Percentiles rank a stretch among this genome's conserved stretches.
These are phyloP conservation scores for Zea luxurians DNA, from an alignment of 176 grass and related monocot species.

Conservation along the genomic window DNA sequence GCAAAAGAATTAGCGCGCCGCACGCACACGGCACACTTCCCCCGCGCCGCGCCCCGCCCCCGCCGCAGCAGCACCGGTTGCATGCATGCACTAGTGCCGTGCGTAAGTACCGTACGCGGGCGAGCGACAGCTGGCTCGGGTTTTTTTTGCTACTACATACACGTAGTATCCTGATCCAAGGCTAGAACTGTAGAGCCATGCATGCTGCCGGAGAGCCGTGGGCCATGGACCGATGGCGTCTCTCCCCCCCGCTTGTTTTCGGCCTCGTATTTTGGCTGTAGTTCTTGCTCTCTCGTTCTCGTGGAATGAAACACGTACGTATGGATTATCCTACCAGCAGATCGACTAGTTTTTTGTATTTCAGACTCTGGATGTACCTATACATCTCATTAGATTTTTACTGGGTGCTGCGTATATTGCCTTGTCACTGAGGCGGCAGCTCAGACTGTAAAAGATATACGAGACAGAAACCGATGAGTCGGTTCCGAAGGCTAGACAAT, in stretches of 20 bases:
- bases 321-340: neutral
- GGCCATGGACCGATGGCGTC: neutral
- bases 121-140: neutral
- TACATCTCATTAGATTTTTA: neutral
- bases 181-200: slow-evolving; percentile 52
- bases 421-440: neutral
- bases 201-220: neutral
- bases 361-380: neutral
- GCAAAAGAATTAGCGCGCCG: neutral
- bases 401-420: neutral
- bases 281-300: slow-evolving; percentile 46
- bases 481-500: neutral
- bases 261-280: slow-evolving; percentile 38
- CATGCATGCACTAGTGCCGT: too few species aligned
- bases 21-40: neutral
- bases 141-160: neutral
- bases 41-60: neutral
- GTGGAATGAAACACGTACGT: slow-evolving; percentile 39
- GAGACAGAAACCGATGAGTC: neutral
- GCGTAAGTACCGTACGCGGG: too few species aligned
- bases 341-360: neutral
- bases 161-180: slow-evolving; percentile 31
- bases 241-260: neutral
- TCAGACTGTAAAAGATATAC: neutral
- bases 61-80: too few species aligned